Percentiles rank a stretch among this genome's conserved stretches.
Conservation (phyloP, 306 rosid species). For the Vigna reflexopilosa region DNA sequence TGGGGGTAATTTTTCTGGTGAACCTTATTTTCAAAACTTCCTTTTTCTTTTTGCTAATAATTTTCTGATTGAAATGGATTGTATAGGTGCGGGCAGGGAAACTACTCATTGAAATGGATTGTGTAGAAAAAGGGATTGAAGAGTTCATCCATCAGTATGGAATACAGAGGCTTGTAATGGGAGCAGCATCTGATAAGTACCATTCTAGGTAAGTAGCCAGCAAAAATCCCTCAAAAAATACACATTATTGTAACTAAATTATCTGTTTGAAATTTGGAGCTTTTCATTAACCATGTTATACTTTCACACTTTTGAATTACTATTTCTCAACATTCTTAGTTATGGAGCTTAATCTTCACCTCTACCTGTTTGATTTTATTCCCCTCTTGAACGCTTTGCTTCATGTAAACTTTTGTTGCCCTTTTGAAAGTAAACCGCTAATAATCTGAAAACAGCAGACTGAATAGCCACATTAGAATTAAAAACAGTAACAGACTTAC, state of each 20-base stretch:
- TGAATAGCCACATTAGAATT: too few species aligned
- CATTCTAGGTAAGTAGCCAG: constrained; percentile 63
- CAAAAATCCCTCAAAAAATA: background rate
- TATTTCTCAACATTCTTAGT: background rate
- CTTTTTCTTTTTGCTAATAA: background rate
- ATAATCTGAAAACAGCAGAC: too few species aligned
- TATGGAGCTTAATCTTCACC: background rate
- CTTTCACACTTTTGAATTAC: constrained; percentile 1
- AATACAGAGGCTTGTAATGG: constrained; percentile 82
- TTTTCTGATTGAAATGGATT: constrained; percentile 14
- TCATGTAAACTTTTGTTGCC: background rate
- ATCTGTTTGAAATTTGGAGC: background rate
- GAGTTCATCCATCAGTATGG: constrained; percentile 61
- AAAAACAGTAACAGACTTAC: too few species aligned
- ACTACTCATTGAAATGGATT: constrained; percentile 59
- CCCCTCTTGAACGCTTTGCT: background rate
- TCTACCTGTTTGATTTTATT: background rate
- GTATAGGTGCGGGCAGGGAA: constrained; percentile 61
- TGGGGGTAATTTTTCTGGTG: constrained; percentile 66
- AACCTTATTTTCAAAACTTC: constrained; percentile 11
- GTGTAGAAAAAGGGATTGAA: constrained; percentile 79
- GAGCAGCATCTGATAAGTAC: constrained; percentile 84
- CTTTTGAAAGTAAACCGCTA: background rate
- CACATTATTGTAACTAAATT: background rate
- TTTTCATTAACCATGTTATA: background rate